phyloP scores from a whole-genome alignment of 257 asterid genomes.

The Solanum piurae region DNA sequence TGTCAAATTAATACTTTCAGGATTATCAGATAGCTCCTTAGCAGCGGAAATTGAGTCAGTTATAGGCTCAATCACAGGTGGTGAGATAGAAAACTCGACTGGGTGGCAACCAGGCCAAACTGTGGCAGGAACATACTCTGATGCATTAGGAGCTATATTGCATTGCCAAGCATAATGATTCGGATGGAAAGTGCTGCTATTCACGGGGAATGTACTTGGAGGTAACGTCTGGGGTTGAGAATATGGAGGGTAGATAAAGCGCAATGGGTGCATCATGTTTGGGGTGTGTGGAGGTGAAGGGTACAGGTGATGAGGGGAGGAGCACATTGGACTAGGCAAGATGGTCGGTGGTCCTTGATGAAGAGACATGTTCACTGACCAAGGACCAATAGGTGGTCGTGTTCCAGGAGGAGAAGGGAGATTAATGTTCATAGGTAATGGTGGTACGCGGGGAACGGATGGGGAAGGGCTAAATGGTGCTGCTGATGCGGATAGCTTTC shows the following conservation, averaged over 20 bases:
- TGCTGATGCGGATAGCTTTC: constrained; percentile 91
- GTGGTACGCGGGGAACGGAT: constrained; percentile 43
- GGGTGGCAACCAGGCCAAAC: constrained; percentile 81
- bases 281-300: constrained; percentile 94
- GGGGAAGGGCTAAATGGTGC: constrained; percentile 90
- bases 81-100: constrained; percentile 49
- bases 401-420: constrained; percentile 56
- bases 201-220: constrained; percentile 53
- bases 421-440: constrained; percentile 50
- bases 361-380: constrained; percentile 84
- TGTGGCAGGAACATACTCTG: constrained; percentile 54
- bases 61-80: constrained; percentile 51
- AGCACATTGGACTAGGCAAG: constrained; percentile 55
- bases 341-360: constrained; percentile 76
- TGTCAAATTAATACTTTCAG: constrained; percentile 43
- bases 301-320: constrained; percentile 79
- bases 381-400: constrained; percentile 52
- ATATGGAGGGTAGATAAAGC: constrained; percentile 74
- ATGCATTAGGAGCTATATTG: constrained; percentile 40
- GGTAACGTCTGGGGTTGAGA: constrained; percentile 62
- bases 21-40: constrained; percentile 30
- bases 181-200: constrained; percentile 57
- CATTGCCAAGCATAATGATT: constrained; percentile 75
- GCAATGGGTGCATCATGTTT: constrained; percentile 78
- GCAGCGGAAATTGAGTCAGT: constrained; percentile 28